Conservation (phyloP, 2,329 filamentous ascomycete species). For the Sordariomycetes sp. region DNA sequence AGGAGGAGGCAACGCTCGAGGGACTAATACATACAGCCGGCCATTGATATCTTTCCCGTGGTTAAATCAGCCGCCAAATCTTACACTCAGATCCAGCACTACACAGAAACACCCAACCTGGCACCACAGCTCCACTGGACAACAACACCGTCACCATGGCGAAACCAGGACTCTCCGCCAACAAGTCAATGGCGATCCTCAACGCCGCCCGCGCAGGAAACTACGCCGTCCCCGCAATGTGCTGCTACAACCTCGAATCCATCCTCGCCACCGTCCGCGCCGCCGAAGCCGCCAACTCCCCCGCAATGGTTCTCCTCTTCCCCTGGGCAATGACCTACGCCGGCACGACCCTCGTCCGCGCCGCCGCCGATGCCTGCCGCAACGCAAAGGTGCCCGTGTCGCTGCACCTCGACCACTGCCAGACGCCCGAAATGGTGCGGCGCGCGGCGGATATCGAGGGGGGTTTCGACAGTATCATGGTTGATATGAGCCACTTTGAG, state of each 20-base stretch:
- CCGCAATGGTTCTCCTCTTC: slow-evolving; percentile 58
- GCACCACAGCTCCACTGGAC: too few relatives aligned
- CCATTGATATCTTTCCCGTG: too few relatives aligned
- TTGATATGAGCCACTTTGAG: slow-evolving; percentile 64
- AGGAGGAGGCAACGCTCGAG: too few relatives aligned
- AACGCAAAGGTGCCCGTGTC: slow-evolving; percentile 43
- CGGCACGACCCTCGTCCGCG: slow-evolving; percentile 11
- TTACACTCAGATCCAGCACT: too few relatives aligned
- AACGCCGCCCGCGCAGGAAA: slow-evolving; percentile 35
- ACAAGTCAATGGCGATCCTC: slow-evolving; percentile 22
- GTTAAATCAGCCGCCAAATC: too few relatives aligned
- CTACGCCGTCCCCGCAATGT: slow-evolving; percentile 49
- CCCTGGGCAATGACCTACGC: slow-evolving; percentile 33
- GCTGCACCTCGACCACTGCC: slow-evolving; percentile 55
- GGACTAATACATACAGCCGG: too few relatives aligned
- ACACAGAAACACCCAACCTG: too few relatives aligned
- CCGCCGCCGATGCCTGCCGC: slow-evolving; percentile 39
- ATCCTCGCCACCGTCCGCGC: slow-evolving; percentile 55
- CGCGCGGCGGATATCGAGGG: slow-evolving; percentile 35
- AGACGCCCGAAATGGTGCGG: slow-evolving; percentile 43
- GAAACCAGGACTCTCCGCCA: too few relatives aligned
- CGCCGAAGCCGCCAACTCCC: slow-evolving; percentile 52
- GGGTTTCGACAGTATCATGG: slow-evolving; percentile 60
- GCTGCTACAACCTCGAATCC: slow-evolving; percentile 55
- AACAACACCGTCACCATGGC: too few relatives aligned